A percentile compares a stretch with the other conserved stretches of the same genome.
Evolutionary conservation across 225 moss, liverwort and hornwort species (phyloP).

Genomic region (Thuidium tamariscinum): DNA sequence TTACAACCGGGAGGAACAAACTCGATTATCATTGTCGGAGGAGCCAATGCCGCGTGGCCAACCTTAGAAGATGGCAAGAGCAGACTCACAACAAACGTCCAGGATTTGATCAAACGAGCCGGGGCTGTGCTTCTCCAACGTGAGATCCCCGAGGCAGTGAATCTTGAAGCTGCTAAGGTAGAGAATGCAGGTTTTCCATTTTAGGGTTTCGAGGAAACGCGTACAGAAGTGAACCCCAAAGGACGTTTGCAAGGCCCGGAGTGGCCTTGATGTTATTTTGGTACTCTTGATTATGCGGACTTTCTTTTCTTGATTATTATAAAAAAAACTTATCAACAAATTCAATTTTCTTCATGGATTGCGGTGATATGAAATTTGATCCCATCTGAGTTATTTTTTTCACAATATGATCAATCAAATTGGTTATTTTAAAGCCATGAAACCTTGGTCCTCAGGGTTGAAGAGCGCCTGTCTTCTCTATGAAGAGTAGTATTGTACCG

Average conservation of each 20-base stretch:
- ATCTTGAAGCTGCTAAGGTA: constrained; percentile 63
- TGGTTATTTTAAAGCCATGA: neutral
- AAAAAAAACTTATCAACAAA: no score
- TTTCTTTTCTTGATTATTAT: neutral
- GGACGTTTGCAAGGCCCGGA: neutral
- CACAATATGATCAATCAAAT: neutral
- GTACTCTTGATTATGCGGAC: neutral
- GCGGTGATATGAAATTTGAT: neutral
- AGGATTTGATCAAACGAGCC: constrained; percentile 38
- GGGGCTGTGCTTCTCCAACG: constrained; percentile 65
- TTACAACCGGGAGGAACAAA: constrained; percentile 55
- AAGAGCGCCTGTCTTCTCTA: neutral
- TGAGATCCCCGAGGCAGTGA: constrained; percentile 54
- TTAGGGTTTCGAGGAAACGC: neutral
- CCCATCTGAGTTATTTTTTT: neutral
- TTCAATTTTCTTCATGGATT: neutral
- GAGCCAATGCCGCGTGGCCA: constrained; percentile 55
- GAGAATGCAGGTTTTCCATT: neutral
- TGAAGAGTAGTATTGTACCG: neutral
- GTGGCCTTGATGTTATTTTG: neutral
- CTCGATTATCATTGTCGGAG: constrained; percentile 55
- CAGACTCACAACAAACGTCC: constrained; percentile 12
- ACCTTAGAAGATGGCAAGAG: constrained; percentile 29
- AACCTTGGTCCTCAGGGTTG: neutral
- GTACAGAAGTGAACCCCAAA: neutral